A percentile compares a stretch with the other conserved stretches of the same genome.
These are phyloP conservation scores for Rhododendron ovatum DNA, from an alignment of 148 eudicot genomes.

Conservation along the genomic window DNA sequence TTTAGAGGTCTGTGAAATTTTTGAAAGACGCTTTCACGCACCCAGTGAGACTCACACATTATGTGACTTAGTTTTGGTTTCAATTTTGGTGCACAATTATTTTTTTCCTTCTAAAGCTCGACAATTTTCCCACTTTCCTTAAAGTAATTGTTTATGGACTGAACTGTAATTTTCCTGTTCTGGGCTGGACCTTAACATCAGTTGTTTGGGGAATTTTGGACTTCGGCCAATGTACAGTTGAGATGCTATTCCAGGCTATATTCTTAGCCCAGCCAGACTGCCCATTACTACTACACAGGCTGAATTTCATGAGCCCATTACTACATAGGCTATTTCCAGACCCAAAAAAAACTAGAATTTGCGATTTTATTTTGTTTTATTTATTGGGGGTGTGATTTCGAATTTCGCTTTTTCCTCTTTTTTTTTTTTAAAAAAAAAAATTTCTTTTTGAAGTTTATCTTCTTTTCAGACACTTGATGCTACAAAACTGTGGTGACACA, in stretches of 20 bases:
- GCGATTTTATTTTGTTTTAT: no score
- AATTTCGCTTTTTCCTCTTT: not conserved
- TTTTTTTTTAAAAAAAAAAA: no score
- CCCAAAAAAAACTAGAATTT: no score
- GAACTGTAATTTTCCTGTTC: not conserved
- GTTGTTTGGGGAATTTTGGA: no score
- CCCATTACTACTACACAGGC: not conserved
- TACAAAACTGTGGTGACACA: not conserved
- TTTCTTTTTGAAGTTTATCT: not conserved
- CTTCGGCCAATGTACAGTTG: no score
- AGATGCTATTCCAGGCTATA: not conserved
- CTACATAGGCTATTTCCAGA: no score
- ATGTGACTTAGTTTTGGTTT: no score
- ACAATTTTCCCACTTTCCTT: not conserved
- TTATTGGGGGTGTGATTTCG: not conserved
- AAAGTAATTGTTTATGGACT: no score
- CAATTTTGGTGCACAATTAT: not conserved
- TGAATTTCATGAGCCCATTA: no score
- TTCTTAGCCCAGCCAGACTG: not conserved
- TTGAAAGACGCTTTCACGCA: not conserved
- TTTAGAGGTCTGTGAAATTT: no score
- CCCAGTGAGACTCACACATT: no score
- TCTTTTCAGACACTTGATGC: not conserved
- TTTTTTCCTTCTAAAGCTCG: not conserved
- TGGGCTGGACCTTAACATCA: not conserved